phyloP scores from a whole-genome alignment of 2,329 filamentous ascomycete species.

The Exserohilum rostratum region DNA sequence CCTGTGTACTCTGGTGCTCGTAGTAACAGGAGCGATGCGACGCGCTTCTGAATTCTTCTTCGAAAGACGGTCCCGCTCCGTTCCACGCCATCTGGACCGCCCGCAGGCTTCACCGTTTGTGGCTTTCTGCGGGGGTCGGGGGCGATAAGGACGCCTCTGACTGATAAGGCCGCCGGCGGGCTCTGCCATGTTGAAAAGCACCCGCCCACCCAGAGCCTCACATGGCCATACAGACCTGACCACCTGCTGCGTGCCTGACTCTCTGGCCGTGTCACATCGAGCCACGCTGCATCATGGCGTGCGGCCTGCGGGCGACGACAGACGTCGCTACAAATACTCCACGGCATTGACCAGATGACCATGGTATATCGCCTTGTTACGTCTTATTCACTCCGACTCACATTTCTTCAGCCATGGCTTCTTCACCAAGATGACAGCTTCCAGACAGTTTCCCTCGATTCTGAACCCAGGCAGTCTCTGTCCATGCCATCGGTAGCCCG shows the following conservation, averaged over 20 bases:
- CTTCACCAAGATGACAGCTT: not conserved
- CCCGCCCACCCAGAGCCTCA: not conserved
- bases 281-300: constrained; percentile 3
- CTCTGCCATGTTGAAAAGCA: not conserved
- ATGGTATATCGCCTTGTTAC: no score
- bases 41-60: not conserved
- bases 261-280: not conserved
- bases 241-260: not conserved
- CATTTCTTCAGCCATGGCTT: not conserved
- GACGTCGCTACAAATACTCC: not conserved
- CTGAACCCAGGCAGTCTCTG: not conserved
- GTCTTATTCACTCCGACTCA: not conserved
- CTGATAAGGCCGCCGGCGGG: constrained; percentile 12
- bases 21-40: not conserved
- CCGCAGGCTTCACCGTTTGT: constrained; percentile 9
- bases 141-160: constrained; percentile 13
- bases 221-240: constrained; percentile 1
- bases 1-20: not conserved
- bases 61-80: not conserved
- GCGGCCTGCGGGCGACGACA: not conserved
- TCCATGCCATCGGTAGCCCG: constrained; percentile 2
- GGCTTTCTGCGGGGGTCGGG: constrained; percentile 15
- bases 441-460: not conserved
- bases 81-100: not conserved
- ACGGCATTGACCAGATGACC: not conserved